A percentile compares a stretch with the other conserved stretches of the same genome.
Evolutionary conservation across 176 grass and related monocot genomes (phyloP).

Genomic region (Cenchrus purpureus): DNA sequence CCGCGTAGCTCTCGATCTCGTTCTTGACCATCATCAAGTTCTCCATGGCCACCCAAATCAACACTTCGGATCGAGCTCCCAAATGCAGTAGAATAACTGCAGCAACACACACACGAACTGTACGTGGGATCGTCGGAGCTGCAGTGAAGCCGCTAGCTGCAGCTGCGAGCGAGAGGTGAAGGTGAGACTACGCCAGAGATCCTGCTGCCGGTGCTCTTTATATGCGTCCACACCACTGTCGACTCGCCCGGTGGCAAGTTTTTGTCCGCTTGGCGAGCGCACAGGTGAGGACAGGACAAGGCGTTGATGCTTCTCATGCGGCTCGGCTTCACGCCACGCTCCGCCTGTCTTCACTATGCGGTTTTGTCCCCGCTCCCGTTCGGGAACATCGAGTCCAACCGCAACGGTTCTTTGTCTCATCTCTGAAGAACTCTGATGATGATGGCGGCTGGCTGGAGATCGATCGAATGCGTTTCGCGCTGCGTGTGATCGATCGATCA

Average conservation of each 20-base stretch:
- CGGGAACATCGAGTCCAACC: slow-evolving; percentile 31
- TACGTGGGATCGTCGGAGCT: neutral
- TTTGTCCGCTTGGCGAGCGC: neutral
- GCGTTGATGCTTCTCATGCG: slow-evolving; percentile 26
- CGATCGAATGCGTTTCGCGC: neutral
- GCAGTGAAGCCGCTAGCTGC: neutral
- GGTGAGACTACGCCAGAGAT: slow-evolving; percentile 14
- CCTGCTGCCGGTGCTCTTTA: slow-evolving; percentile 27
- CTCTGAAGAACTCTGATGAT: too few species aligned
- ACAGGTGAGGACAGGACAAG: slow-evolving; percentile 5
- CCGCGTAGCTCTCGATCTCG: slow-evolving; percentile 47
- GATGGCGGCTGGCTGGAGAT: neutral
- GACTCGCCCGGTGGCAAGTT: neutral
- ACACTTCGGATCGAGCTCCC: too few species aligned
- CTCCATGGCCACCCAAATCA: neutral
- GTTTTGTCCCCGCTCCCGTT: neutral
- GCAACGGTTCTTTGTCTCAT: slow-evolving; percentile 9
- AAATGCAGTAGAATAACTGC: neutral
- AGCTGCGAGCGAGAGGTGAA: neutral
- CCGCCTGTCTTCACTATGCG: slow-evolving; percentile 34
- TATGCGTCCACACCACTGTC: neutral
- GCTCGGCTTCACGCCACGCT: too few species aligned
- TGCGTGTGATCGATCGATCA: neutral
- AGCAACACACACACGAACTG: neutral
- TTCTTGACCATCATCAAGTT: slow-evolving; percentile 52